Evolutionary conservation across 1,139 yeast species (phyloP).

Genomic region (Kurtzmaniella quercitrusa): DNA sequence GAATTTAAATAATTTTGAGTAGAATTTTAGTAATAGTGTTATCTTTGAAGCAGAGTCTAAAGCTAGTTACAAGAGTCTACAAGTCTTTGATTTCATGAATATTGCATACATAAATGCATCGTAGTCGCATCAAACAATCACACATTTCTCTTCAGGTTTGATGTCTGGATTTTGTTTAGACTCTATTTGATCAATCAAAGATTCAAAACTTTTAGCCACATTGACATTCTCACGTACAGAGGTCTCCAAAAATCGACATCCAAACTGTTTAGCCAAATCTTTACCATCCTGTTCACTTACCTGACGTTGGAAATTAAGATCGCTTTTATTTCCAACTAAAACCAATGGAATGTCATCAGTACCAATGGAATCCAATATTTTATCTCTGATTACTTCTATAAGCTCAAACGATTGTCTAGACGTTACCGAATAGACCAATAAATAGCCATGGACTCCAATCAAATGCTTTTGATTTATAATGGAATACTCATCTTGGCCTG

Average conservation of each 20-base stretch:
- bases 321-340: conserved; percentile 81
- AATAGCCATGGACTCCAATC: conserved; percentile 82
- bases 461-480: conserved; percentile 79
- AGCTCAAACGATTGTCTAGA: conserved; percentile 78
- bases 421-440: conserved; percentile 78
- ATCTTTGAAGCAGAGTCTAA: no score
- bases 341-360: conserved; percentile 73
- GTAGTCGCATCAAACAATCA: conserved; percentile 20
- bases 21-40: no score
- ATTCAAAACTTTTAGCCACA: conserved; percentile 61
- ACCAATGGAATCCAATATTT: conserved; percentile 75
- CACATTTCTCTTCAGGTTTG: conserved; percentile 37
- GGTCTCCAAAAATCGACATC: conserved; percentile 73
- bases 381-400: conserved; percentile 75
- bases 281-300: conserved; percentile 64
- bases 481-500: conserved; percentile 92
- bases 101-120: not conserved
- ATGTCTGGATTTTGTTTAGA: conserved; percentile 46
- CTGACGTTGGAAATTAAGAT: conserved; percentile 60
- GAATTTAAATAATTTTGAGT: no score
- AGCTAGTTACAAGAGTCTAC: no score
- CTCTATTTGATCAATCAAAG: conserved; percentile 71
- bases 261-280: conserved; percentile 57
- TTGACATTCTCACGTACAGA: conserved; percentile 75
- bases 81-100: not conserved